Base-by-base conservation (phyloP, 768 basidiomycete genomes). In the Psilocybe azurescens region DNA sequence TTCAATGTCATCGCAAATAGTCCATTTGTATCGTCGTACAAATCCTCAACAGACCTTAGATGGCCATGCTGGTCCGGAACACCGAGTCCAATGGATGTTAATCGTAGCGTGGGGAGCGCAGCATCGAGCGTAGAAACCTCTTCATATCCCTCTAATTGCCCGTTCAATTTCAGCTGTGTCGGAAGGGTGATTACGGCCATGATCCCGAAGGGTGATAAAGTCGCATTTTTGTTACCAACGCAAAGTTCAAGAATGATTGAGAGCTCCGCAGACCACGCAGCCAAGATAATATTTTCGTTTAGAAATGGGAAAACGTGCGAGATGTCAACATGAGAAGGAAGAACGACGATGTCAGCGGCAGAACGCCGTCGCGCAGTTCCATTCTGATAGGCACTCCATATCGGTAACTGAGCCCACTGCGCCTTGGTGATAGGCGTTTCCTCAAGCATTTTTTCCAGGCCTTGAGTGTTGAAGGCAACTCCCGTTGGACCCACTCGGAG, bases 1-100 rank as follows among this genome's bases (percentile, higher is more conserved):
- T 10, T 58, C 14, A 67, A 46, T 2, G 63, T 54, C 14, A 14
- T 14, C 6, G 59, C 33, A 30, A 66, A 64, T 3, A 68, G 51
- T 2, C 1, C 2, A 18, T 58, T 41, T 4, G 14, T 55, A 55
- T 62, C 53, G 33, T 66, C 65, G 18, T 66, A 68, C 5, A 68
- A 44, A 8, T 64, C 57, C 0, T 24, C 16, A n/a, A 57, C 32
- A 16, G 36, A 49, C 10, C 47, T 56, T 8, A 65, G 54, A n/a
- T 20, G 30, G 2, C 64, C 64, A 24, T 64, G 29, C 16, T 51
- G 46, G 33, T 63, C 59, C 0, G 65, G 65, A 14, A 63, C 24
- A 39, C n/a, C 20, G 16, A 59, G 6, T 7, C 4, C 28, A 16
- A 20, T 36, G n/a, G 13, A 16, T 33, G 5, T 9, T 28, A 55